Base-by-base conservation (phyloP, 1,139 yeast genomes). In the Wickerhamomyces sp. region DNA sequence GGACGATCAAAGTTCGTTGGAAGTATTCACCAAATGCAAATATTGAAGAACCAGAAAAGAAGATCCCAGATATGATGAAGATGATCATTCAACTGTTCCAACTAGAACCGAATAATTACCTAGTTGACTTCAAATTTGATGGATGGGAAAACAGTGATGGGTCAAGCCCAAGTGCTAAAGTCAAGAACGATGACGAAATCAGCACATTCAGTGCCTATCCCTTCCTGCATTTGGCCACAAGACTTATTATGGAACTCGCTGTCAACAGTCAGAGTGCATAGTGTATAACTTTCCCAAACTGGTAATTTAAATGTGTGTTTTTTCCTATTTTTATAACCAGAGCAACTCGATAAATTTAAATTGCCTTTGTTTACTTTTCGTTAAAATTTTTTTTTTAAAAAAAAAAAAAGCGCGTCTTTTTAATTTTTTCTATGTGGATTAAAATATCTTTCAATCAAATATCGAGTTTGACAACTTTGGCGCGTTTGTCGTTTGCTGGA, bases 1-100 rank as follows among this genome's bases (percentile, higher is more conserved):
- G 98, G 97, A 90, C 97, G 1, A 92, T 92, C 41, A 76, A 89
- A 51, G 97, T 90, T n/a, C 76, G 97, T 53, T 92, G 97, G 97
- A 82, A 76, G 61, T 89, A 88, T 54, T 77, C 76, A 14, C 77
- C 82, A 20, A 52, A 49, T 28, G 35, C 46, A 18, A 24, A 28
- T 6, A 25, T 30, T n/a, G 36, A 17, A 12, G 58, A 61, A 19
- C 60, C 60, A 39, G 54, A 46, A 14, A 49, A 48, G 22, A 45
- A 46, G 31, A 70, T 72, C 17, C 83, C 86, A n/a, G 90, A 85
- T 56, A 68, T 84, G 68, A 87, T 94, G 94, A 90, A 87, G 66
- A 90, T 92, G 97, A 94, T 90, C 55, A 92, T 92, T 46, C 99
- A 94, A 61, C 73, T 92, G 45, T 92, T 90, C 65, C 97, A 92